Evolutionary conservation across 768 basidiomycete genomes (phyloP).

Genomic region (Candolleomyces eurysporus): DNA sequence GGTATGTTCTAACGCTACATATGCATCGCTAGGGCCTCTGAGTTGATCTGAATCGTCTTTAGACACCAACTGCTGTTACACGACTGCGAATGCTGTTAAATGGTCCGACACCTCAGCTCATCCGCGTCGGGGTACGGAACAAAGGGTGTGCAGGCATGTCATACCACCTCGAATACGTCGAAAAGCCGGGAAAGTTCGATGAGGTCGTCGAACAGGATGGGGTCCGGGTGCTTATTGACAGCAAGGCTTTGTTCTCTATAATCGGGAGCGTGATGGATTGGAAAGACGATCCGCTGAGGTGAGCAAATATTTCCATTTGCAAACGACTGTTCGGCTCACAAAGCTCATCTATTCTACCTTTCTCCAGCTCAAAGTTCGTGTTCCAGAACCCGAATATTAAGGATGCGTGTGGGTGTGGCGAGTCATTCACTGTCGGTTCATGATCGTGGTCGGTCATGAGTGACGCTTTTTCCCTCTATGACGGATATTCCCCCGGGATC

Average conservation of each 20-base stretch:
- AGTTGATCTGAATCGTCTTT: neutral
- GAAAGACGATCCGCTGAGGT: conserved; percentile 91
- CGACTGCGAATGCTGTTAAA: conserved; percentile 71
- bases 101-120: conserved; percentile 86
- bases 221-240: conserved; percentile 90
- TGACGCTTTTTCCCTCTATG: neutral
- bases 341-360: conserved; percentile 4
- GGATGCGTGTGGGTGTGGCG: conserved; percentile 93
- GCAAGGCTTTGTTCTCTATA: conserved; percentile 95
- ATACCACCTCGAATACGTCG: conserved; percentile 95
- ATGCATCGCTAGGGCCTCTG: too few species aligned
- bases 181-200: conserved; percentile 86
- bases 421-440: conserved; percentile 75
- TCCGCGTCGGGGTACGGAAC: conserved; percentile 94
- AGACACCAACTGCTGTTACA: conserved; percentile 80
- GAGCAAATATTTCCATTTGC: conserved; percentile 21
- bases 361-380: conserved; percentile 68
- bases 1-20: conserved; percentile 36
- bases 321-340: conserved; percentile 1
- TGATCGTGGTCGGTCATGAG: conserved; percentile 17
- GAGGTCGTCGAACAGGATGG: conserved; percentile 97
- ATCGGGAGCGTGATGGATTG: conserved; percentile 99
- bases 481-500: neutral
- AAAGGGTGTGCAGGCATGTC: conserved; percentile 91
- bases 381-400: conserved; percentile 93